These are phyloP conservation scores for Calonectria leucothoes DNA, from an alignment of 2,329 filamentous ascomycete species.

Conservation along the genomic window DNA sequence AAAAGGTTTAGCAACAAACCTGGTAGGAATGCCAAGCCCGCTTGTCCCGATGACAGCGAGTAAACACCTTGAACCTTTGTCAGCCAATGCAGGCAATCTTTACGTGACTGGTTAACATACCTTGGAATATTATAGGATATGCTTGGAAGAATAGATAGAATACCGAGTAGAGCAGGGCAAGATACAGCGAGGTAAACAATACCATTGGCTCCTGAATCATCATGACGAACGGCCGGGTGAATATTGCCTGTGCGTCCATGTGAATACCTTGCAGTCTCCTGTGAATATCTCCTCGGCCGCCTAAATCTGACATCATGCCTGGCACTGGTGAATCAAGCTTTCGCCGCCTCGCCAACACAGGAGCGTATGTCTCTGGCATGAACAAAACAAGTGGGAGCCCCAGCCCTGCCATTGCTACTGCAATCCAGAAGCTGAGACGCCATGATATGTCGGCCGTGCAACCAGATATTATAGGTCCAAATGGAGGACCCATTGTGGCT, in stretches of 20 bases:
- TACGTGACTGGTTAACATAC: not conserved
- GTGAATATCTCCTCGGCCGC: not conserved
- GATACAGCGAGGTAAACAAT: constrained; percentile 25
- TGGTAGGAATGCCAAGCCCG: not conserved
- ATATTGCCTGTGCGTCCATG: not conserved
- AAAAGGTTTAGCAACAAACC: not conserved
- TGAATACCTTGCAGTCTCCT: not conserved
- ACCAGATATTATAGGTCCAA: constrained; percentile 57
- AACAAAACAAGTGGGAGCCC: constrained; percentile 46
- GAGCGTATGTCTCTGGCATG: constrained; percentile 39
- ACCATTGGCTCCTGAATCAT: constrained; percentile 28
- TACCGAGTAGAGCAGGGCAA: constrained; percentile 26
- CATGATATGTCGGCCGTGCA: constrained; percentile 52
- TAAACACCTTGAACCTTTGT: constrained; percentile 1
- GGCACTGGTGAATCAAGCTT: not conserved
- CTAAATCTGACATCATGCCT: not conserved
- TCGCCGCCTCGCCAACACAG: constrained; percentile 13
- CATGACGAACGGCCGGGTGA: constrained; percentile 23
- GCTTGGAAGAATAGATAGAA: constrained; percentile 37
- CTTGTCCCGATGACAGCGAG: not conserved
- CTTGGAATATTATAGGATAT: constrained; percentile 34
- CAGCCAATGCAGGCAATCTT: not conserved
- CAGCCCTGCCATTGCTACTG: constrained; percentile 39
- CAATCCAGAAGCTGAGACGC: constrained; percentile 57
- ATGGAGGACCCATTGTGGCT: constrained; percentile 52